phyloP scores from a whole-genome alignment of 2,329 filamentous ascomycete species.

The Lachnellula cervina region DNA sequence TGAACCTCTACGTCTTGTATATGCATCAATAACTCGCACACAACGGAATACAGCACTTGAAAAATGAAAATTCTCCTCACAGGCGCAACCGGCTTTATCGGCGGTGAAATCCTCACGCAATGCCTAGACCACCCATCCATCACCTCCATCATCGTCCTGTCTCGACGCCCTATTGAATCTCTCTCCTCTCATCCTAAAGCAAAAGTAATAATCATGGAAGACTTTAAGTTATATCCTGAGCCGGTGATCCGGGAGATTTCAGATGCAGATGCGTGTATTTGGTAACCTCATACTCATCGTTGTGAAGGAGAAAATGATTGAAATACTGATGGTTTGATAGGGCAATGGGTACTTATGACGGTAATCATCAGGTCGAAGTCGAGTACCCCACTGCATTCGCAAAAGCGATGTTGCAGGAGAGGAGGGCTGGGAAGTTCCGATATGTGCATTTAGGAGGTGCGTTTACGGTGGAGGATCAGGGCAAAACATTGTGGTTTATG shows the following conservation, averaged over 20 bases:
- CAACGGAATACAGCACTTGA: not conserved
- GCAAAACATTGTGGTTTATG: constrained; percentile 35
- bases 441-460: constrained; percentile 39
- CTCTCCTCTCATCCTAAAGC: constrained; percentile 45
- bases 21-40: too few species aligned
- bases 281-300: constrained; percentile 37
- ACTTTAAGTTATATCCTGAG: constrained; percentile 15
- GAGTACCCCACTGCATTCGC: constrained; percentile 18
- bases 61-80: constrained; percentile 56
- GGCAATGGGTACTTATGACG: constrained; percentile 15
- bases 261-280: constrained; percentile 20
- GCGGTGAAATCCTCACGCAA: constrained; percentile 46
- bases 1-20: too few species aligned
- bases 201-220: constrained; percentile 30
- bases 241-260: constrained; percentile 22
- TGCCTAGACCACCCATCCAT: constrained; percentile 47
- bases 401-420: constrained; percentile 8
- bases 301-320: constrained; percentile 21
- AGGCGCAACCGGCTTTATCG: constrained; percentile 53
- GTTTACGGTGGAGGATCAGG: constrained; percentile 38
- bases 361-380: constrained; percentile 10
- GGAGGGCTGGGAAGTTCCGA: constrained; percentile 34
- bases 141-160: constrained; percentile 46
- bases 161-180: constrained; percentile 41
- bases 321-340: constrained; percentile 42